Evolutionary conservation across 805 yeast species (phyloP), one percentile per base, ranked within the genome.

Genomic region (Cyberlindnera lachancei): DNA sequence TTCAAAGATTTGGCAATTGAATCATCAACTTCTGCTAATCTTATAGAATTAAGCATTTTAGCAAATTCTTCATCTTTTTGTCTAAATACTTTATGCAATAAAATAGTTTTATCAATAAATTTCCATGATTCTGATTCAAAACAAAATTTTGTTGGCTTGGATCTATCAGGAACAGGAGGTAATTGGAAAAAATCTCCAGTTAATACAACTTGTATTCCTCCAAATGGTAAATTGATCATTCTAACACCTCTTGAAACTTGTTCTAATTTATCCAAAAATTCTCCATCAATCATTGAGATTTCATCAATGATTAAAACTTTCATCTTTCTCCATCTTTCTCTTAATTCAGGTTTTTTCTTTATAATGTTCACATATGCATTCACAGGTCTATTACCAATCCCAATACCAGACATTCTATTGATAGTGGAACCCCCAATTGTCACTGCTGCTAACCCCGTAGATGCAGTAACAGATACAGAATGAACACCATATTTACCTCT

Each of bases 101-200:
- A 61, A 19, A 87, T 70, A 0, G 92, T 86, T 36, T 72, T 68
- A 8, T 70, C 58, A 27, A 92, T 66, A 6, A 75, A 70, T 18
- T 56, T 56, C 98, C 98, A 92, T 17, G 75, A 58, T 3, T 61
- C 52, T 8, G 86, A 68, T 47, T 87, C 82, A 49, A 92, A 92
- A 37, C 95, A 80, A 51, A 80, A 92, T 16, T 56, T 53, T 1
- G 65, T 52, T 4, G 56, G 47, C 20, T 52, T 52, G 3, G 61
- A 57, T 25, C 40, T 50, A 17, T 49, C 48, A 9, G 68, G 62
- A 6, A 92, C 94, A 0, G 98, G 98, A 1, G 98, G 98, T 27
- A 92, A 64, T 59, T 92, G 98, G 56, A 81, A 88, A 53, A 90
- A 88, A 58, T 92, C 98, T n/a, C 98, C 98, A 4, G 94, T 81